Evolutionary conservation across 75 land plant species (phyloP), one percentile per base, ranked within the genome.

Genomic region (Cupressus sempervirens): DNA sequence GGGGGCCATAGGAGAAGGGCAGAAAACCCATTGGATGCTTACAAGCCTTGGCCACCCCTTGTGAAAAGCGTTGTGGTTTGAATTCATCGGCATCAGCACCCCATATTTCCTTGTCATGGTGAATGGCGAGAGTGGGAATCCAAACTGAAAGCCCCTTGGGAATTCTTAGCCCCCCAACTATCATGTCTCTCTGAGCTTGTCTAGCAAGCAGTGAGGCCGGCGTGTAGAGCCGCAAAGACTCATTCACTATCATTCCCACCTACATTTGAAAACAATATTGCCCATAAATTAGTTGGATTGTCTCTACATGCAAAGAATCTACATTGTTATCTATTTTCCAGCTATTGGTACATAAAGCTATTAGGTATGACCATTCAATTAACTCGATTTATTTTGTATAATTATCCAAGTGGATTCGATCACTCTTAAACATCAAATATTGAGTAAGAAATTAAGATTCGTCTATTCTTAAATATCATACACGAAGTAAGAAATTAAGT

Each of bases 1-100:
- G 53, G 2, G 90, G 90, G 1, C 91, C 91, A 52, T 52, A 82
- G 35, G 87, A 76, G 45, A 90, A 90, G 23, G 90, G 90, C 62
- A 90, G 29, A 72, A 86, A 90, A 0, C 85, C 91, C 41, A 82
- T 81, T 10, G 90, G 91, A 53, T 88, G 87, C 40, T 76, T 90
- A 56, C 84, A 70, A 15, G 91, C 91, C 41, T 83, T 50, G 4
- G 65, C 58, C 20, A 86, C 67, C 8, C 91, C 90, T 15, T 82
- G 36, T 32, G 85, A 82, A 77, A 89, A 89, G 3, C 91, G 65
- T 53, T 82, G 36, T 12, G 90, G 90, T 1, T 89, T 89, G 86
- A 87, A 89, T 26, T 84, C 84, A 36, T 84, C 58, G 0, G 67
- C 90, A 26, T 88, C 89, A 3, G 52, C 84, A 10, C 90, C 90